phyloP scores from a whole-genome alignment of 176 grass and related monocot species.

The Oryza rufipogon region DNA sequence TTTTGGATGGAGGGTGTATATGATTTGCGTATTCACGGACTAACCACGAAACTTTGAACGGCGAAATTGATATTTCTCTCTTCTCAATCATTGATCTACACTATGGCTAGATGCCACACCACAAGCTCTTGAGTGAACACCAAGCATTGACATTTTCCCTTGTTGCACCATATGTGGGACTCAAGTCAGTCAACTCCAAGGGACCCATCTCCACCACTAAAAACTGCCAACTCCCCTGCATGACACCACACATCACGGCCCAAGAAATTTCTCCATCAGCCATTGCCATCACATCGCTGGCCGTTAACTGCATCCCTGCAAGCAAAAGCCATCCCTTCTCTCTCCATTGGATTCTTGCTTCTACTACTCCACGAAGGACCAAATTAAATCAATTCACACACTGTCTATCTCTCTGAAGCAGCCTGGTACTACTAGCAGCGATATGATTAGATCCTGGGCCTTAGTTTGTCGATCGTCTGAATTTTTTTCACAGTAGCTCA shows the following conservation, averaged over 20 bases:
- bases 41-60: background rate
- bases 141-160: constrained; percentile 8
- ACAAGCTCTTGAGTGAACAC: constrained; percentile 26
- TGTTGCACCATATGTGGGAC: background rate
- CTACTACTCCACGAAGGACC: constrained; percentile 6
- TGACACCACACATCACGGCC: background rate
- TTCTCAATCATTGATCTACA: background rate
- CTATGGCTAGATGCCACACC: constrained; percentile 2
- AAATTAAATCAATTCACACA: constrained; percentile 9
- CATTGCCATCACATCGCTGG: constrained; percentile 32
- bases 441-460: constrained; percentile 23
- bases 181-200: constrained; percentile 9
- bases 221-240: background rate
- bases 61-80: background rate
- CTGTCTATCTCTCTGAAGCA: background rate
- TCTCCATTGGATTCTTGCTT: constrained; percentile 13
- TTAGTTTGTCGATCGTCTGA: constrained; percentile 4
- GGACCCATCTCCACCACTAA: background rate
- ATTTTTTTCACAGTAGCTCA: background rate
- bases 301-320: constrained; percentile 33
- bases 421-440: background rate
- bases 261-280: background rate
- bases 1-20: too few species aligned
- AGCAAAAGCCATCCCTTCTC: background rate
- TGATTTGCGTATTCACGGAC: background rate